These are phyloP conservation scores for Anethum foeniculum DNA, from an alignment of 140 eudicot species.

Conservation along the genomic window DNA sequence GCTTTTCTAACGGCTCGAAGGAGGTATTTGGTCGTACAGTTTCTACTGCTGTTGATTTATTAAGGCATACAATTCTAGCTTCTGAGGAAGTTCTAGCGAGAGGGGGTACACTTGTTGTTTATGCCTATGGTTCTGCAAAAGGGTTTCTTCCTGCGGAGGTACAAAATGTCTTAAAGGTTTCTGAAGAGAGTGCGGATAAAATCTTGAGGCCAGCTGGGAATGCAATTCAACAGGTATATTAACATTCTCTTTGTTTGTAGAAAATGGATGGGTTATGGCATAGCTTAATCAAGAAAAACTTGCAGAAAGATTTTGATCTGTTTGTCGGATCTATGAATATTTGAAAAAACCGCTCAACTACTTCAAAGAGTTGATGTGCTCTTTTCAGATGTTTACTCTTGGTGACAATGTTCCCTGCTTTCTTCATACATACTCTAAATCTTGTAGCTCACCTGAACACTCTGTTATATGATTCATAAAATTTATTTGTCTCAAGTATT, in stretches of 20 bases:
- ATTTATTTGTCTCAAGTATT: not conserved
- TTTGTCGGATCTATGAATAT: not conserved
- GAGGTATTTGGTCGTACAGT: constrained; percentile 46
- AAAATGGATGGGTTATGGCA: not conserved
- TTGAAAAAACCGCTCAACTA: not conserved
- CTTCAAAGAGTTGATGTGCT: not conserved
- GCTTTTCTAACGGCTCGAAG: constrained; percentile 38
- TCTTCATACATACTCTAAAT: not conserved
- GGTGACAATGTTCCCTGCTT: not conserved
- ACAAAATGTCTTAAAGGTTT: constrained; percentile 35
- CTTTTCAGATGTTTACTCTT: not conserved
- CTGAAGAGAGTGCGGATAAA: constrained; percentile 40
- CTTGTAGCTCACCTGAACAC: not conserved
- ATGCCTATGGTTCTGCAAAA: constrained; percentile 54
- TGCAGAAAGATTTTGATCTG: not conserved
- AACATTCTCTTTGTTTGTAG: not conserved
- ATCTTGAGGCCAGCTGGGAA: constrained; percentile 50
- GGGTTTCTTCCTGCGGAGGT: constrained; percentile 58
- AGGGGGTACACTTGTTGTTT: constrained; percentile 40
- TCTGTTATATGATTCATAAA: not conserved
- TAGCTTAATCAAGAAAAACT: not conserved
- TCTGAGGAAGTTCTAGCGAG: constrained; percentile 41
- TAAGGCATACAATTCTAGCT: constrained; percentile 37
- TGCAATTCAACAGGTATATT: constrained; percentile 54
- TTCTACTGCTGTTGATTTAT: constrained; percentile 42